Percentiles rank a stretch among this genome's conserved stretches.
Evolutionary conservation across 2,329 filamentous ascomycete species (phyloP).

Genomic region (Aspergillus alliaceus): DNA sequence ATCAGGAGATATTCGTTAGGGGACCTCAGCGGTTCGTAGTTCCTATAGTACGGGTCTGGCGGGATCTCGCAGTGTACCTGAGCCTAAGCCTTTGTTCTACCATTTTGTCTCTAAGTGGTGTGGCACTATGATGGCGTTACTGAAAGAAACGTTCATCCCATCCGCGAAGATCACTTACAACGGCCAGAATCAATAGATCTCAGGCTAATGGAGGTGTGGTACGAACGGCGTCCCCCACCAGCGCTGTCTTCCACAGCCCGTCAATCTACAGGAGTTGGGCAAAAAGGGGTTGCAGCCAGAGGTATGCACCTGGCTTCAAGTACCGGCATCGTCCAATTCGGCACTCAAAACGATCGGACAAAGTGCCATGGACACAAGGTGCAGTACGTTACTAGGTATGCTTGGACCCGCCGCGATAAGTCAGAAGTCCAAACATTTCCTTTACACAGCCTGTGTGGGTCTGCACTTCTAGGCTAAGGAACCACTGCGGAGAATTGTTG

Average conservation of each 20-base stretch:
- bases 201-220: neutral
- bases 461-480: conserved; percentile 8
- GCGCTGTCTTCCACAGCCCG: neutral
- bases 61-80: neutral
- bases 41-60: neutral
- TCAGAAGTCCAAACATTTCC: neutral
- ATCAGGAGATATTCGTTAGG: conserved; percentile 8
- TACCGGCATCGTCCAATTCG: neutral
- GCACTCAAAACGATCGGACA: neutral
- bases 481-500: conserved; percentile 23
- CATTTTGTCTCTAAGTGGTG: neutral
- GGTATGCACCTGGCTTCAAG: neutral
- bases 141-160: conserved; percentile 6
- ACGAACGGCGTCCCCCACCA: neutral
- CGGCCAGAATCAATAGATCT: conserved; percentile 11
- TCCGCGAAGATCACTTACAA: conserved; percentile 11
- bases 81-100: neutral
- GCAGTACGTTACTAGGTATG: too few relatives aligned
- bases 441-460: conserved; percentile 13
- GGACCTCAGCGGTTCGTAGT: conserved; percentile 2
- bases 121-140: neutral
- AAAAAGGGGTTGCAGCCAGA: neutral
- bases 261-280: neutral
- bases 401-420: neutral
- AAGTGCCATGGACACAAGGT: neutral